Conservation (phyloP, 2,329 filamentous ascomycete species). For the Colletotrichum higginsianum region DNA sequence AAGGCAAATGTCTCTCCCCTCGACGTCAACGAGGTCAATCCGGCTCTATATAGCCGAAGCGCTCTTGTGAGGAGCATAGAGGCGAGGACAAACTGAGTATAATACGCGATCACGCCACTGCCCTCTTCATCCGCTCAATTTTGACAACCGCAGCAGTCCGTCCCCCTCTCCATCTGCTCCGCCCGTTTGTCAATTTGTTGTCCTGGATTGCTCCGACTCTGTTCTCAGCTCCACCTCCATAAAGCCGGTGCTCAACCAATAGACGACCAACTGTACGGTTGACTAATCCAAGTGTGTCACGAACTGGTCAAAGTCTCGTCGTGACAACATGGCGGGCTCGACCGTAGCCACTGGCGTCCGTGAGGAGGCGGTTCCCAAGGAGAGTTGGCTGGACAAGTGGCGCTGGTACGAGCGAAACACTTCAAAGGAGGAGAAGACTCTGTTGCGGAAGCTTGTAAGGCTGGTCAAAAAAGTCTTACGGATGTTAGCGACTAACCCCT, state of each 20-base stretch:
- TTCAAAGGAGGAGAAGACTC: slow-evolving; percentile 55
- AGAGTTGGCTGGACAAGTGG: slow-evolving; percentile 30
- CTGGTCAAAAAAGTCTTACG: not conserved
- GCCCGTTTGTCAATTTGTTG: not conserved
- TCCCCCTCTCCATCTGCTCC: slow-evolving; percentile 18
- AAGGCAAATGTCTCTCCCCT: not conserved
- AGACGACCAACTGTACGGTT: not conserved
- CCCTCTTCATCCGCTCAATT: not conserved
- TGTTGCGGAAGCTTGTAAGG: slow-evolving; percentile 66
- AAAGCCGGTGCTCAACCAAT: not conserved
- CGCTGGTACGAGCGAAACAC: slow-evolving; percentile 27
- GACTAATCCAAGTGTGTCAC: not conserved
- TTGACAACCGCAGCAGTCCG: slow-evolving; percentile 20
- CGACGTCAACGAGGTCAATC: not conserved
- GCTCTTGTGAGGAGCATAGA: not conserved
- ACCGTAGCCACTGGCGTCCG: slow-evolving; percentile 4
- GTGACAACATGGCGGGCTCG: slow-evolving; percentile 9
- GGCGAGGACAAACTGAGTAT: slow-evolving; percentile 19
- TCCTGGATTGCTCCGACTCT: not conserved
- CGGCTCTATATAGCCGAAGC: slow-evolving; percentile 15
- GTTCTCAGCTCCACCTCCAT: slow-evolving; percentile 16
- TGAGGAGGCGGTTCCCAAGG: not conserved
- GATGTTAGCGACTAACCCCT: not conserved
- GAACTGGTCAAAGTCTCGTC: not conserved
- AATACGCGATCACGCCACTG: slow-evolving; percentile 32